Base-by-base conservation (phyloP, 345 rosid genomes). In the Eucalyptus curtisii region DNA sequence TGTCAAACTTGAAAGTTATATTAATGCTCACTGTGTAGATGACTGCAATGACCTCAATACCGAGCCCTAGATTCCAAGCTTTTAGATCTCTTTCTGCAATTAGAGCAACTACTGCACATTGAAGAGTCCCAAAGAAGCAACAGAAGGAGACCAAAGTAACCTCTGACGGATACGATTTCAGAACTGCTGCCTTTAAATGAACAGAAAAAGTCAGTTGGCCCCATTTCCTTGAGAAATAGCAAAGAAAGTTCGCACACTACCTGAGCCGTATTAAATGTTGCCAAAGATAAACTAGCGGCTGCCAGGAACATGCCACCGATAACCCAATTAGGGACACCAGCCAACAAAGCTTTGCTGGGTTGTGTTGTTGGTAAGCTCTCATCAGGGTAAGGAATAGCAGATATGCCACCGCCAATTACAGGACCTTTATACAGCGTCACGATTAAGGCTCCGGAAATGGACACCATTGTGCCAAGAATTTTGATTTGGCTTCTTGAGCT, bases 371-470 rank as follows among this genome's bases (percentile, higher is more conserved):
- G 31, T 7, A 71, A 71, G 85, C 52, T 47, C 44, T 71, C 55
- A 64, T 87, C 55, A 45, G 66, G 11, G 59, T 71, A 37, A 61
- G 45, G 86, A 50, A 47, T 59, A 52, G 59, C 48, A 44, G 86
- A 25, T 7, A 4, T 33, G 64, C 71, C 48, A 76, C 86, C 27
- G 33, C 90, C 91, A 30, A 93, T 42, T 7, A 90, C 44, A 89
- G 91, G 91, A 50, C 95, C 95, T 88, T 95, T 93, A 90, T 91
- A 95, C 30, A 95, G 86, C 49, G 88, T 94, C 49, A 92, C 90
- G 27, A 90, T 86, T 31, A 94, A 44, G 48, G 96, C 95, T 87
- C 96, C 96, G 10, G 68, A 90, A 87, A 94, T 90, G 40, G 93
- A 88, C 19, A 94, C 90, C 86, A 92, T 4, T 7, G 96, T 91